A percentile compares a stretch with the other conserved stretches of the same genome.
phyloP scores from a whole-genome alignment of 306 rosid species.

The Malus sieversii region DNA sequence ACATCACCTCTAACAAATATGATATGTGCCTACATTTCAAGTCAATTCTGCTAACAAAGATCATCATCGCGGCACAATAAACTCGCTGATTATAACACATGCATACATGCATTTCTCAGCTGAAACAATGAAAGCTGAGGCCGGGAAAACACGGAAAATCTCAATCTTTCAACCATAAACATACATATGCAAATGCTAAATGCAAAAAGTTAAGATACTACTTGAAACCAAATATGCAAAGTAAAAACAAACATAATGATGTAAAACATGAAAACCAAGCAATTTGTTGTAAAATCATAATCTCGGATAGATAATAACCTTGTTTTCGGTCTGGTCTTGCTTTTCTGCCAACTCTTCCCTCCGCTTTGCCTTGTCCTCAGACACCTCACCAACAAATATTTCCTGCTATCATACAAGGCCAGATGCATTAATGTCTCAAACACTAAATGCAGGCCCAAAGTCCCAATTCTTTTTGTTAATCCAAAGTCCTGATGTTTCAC shows the following conservation, averaged over 20 bases:
- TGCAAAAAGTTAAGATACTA: neutral
- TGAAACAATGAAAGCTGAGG: neutral
- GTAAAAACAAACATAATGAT: neutral
- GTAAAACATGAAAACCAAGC: neutral
- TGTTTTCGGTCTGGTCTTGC: constrained; percentile 53
- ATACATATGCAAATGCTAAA: neutral
- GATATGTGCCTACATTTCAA: neutral
- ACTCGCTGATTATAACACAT: neutral
- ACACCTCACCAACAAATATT: neutral
- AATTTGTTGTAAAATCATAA: too few relatives aligned
- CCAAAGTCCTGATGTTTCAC: too few relatives aligned
- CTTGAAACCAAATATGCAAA: neutral
- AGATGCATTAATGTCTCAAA: neutral
- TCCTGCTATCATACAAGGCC: neutral
- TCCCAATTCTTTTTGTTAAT: too few relatives aligned
- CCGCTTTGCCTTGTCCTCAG: constrained; percentile 15
- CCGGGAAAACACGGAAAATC: too few relatives aligned
- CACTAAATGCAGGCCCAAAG: neutral
- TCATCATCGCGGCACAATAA: neutral
- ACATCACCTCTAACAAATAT: neutral
- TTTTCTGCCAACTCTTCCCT: too few relatives aligned
- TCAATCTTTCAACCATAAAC: neutral
- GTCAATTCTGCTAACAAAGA: neutral
- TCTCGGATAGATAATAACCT: constrained; percentile 35
- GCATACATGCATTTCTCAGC: neutral